These are phyloP conservation scores for Rubia peregrina DNA, from an alignment of 305 asterid species.

Conservation along the genomic window DNA sequence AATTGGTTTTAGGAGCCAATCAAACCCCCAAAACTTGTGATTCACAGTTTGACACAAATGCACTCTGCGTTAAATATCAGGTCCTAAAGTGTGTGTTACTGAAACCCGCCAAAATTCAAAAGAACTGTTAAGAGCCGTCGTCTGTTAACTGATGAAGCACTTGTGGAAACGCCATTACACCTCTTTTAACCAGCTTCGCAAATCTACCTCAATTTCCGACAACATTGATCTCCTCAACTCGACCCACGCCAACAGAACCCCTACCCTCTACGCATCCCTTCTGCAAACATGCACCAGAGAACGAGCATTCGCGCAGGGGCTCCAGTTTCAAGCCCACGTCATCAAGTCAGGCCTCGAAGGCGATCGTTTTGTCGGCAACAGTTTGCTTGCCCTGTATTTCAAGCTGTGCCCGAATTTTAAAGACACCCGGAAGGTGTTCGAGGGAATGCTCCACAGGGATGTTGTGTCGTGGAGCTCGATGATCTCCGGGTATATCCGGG, in stretches of 20 bases:
- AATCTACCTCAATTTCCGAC: constrained; percentile 35
- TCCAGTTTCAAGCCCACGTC: constrained; percentile 68
- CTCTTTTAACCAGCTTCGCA: constrained; percentile 42
- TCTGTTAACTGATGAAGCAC: constrained; percentile 30
- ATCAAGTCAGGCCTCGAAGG: constrained; percentile 55
- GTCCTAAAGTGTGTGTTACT: too few species aligned
- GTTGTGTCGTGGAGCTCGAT: constrained; percentile 89
- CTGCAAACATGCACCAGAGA: constrained; percentile 51
- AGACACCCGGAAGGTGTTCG: constrained; percentile 42
- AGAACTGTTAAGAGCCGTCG: not conserved
- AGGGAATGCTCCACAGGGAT: constrained; percentile 52
- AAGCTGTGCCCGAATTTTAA: constrained; percentile 34
- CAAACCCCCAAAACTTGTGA: too few species aligned
- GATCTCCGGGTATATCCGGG: constrained; percentile 70
- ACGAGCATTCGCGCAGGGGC: constrained; percentile 37
- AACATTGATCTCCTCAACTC: constrained; percentile 45
- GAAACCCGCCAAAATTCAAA: constrained; percentile 14
- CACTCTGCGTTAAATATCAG: too few species aligned
- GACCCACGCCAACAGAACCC: constrained; percentile 19
- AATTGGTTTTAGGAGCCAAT: too few species aligned
- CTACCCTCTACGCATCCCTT: constrained; percentile 47
- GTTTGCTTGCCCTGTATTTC: constrained; percentile 62
- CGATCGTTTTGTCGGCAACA: constrained; percentile 77
- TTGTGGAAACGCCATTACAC: constrained; percentile 43
- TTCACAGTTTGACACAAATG: too few species aligned